Conservation (phyloP, 176 grass and related monocot genomes). For the Luzula sylvatica region DNA sequence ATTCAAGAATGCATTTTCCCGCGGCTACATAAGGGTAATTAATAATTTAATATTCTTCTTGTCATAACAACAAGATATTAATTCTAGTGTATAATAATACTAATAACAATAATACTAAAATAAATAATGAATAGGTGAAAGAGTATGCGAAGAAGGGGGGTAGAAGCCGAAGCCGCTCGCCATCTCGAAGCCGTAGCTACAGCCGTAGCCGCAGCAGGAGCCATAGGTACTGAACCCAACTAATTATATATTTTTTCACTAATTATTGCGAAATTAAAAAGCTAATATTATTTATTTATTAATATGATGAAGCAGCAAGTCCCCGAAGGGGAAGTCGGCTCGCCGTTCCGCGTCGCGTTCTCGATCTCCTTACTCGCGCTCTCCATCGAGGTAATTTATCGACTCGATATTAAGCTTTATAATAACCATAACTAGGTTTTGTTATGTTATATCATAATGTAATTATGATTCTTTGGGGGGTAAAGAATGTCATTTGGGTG, state of each 20-base stretch:
- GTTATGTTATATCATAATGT: neutral
- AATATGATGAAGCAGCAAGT: constrained; percentile 25
- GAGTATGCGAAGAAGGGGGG: constrained; percentile 45
- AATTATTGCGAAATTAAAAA: neutral
- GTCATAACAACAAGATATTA: no score
- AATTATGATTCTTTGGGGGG: constrained; percentile 2
- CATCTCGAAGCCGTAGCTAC: constrained; percentile 49
- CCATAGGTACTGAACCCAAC: constrained; percentile 21
- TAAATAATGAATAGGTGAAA: constrained; percentile 43
- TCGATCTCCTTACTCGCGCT: constrained; percentile 21
- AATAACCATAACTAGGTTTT: no score
- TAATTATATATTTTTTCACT: neutral
- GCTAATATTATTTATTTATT: neutral
- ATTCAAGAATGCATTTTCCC: constrained; percentile 90
- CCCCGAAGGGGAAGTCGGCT: constrained; percentile 28
- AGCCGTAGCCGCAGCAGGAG: constrained; percentile 46
- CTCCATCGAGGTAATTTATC: constrained; percentile 20
- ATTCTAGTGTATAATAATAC: neutral
- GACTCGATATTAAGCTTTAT: no score
- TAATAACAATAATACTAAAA: neutral
- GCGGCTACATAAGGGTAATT: constrained; percentile 74
- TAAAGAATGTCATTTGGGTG: neutral
- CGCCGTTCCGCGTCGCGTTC: constrained; percentile 23
- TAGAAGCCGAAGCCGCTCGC: constrained; percentile 23
- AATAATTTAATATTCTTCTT: no score